Evolutionary conservation across 495 filamentous ascomycete genomes (phyloP).

Genomic region (Penicillium parvum): DNA sequence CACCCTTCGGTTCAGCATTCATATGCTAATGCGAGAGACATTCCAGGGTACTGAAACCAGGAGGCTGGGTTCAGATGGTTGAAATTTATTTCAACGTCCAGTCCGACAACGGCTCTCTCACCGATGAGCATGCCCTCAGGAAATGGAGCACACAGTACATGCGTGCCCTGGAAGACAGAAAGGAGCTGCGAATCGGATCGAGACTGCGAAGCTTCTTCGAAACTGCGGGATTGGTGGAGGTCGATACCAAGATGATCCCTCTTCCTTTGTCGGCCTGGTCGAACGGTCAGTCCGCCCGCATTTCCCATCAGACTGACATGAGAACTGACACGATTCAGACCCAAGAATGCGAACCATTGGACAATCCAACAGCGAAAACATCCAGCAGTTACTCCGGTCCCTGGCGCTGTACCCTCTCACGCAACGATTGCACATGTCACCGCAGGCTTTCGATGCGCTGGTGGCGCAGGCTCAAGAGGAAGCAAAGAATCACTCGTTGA

Average conservation of each 20-base stretch:
- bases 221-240: slow-evolving; percentile 67
- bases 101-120: slow-evolving; percentile 83
- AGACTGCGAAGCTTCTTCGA: slow-evolving; percentile 58
- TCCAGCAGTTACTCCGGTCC: slow-evolving; percentile 56
- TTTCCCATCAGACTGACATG: neutral
- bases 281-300: slow-evolving; percentile 48
- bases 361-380: slow-evolving; percentile 54
- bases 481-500: slow-evolving; percentile 58
- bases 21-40: slow-evolving; percentile 15
- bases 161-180: slow-evolving; percentile 59
- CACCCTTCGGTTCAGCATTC: neutral
- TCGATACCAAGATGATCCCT: slow-evolving; percentile 65
- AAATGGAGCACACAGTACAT: slow-evolving; percentile 70
- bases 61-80: slow-evolving; percentile 88
- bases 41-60: slow-evolving; percentile 54
- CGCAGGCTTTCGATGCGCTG: slow-evolving; percentile 59
- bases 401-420: slow-evolving; percentile 60
- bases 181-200: slow-evolving; percentile 66
- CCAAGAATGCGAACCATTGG: slow-evolving; percentile 60
- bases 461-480: slow-evolving; percentile 64
- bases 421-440: slow-evolving; percentile 54
- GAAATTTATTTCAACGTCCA: slow-evolving; percentile 87
- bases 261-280: slow-evolving; percentile 75
- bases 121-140: slow-evolving; percentile 62
- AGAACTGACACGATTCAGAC: slow-evolving; percentile 37